Percentiles rank a stretch among this genome's conserved stretches.
Conservation (phyloP, 2,329 filamentous ascomycete genomes). For the Exophiala bonariae region DNA sequence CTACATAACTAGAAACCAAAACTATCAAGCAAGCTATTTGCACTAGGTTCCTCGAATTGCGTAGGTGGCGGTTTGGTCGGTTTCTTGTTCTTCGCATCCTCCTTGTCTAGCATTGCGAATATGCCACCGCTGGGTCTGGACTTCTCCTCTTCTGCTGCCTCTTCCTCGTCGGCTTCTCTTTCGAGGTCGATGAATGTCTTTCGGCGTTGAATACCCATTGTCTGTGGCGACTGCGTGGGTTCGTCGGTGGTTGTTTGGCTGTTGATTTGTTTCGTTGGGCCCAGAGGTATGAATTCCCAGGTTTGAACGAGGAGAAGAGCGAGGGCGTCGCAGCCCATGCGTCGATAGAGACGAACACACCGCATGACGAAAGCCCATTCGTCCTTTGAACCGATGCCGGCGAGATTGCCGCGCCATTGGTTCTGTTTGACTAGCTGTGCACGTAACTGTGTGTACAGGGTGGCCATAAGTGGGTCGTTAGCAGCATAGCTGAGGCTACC, state of each 20-base stretch:
- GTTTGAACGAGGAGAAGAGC: slow-evolving; percentile 71
- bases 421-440: slow-evolving; percentile 80
- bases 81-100: slow-evolving; percentile 38
- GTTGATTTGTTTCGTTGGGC: background rate
- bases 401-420: slow-evolving; percentile 71
- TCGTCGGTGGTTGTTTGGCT: slow-evolving; percentile 35
- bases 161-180: slow-evolving; percentile 63
- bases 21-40: slow-evolving; percentile 81
- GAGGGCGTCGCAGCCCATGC: slow-evolving; percentile 90
- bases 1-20: slow-evolving; percentile 99
- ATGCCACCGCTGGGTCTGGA: slow-evolving; percentile 26
- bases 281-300: slow-evolving; percentile 50
- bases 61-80: slow-evolving; percentile 62
- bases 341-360: slow-evolving; percentile 78
- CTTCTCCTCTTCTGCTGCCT: slow-evolving; percentile 38
- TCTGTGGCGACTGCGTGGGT: slow-evolving; percentile 21
- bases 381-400: slow-evolving; percentile 64
- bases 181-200: slow-evolving; percentile 68
- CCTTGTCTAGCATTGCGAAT: too few species aligned
- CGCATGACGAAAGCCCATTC: slow-evolving; percentile 91
- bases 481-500: slow-evolving; percentile 78
- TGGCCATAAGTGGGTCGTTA: slow-evolving; percentile 78
- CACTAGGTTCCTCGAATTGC: slow-evolving; percentile 89
- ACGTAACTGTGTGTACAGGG: slow-evolving; percentile 83
- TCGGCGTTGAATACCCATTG: slow-evolving; percentile 30